Conservation (phyloP, 768 basidiomycete species). For the Chiua virens region DNA sequence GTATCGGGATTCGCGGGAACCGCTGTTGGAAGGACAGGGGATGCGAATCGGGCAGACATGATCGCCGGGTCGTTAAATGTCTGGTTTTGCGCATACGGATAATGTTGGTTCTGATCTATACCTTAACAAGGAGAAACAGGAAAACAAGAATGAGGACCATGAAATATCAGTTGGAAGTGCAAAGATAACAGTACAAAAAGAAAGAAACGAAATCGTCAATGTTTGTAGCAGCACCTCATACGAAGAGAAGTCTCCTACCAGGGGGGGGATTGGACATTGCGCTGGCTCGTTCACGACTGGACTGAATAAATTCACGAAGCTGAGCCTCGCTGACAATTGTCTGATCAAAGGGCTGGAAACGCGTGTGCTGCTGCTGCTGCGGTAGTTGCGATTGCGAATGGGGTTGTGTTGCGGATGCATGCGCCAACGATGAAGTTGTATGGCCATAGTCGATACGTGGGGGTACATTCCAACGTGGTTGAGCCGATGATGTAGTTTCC, state of each 20-base stretch:
- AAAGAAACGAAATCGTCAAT: slow-evolving; percentile 34
- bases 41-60: slow-evolving; percentile 69
- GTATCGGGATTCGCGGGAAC: slow-evolving; percentile 9
- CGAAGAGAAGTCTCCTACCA: slow-evolving; percentile 51
- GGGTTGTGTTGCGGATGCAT: slow-evolving; percentile 38
- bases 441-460: slow-evolving; percentile 43
- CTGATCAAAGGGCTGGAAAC: slow-evolving; percentile 59
- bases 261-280: slow-evolving; percentile 33
- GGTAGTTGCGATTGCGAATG: slow-evolving; percentile 37
- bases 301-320: slow-evolving; percentile 72
- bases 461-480: slow-evolving; percentile 46
- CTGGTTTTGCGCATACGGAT: slow-evolving; percentile 37
- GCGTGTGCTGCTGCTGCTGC: slow-evolving; percentile 34
- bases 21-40: slow-evolving; percentile 33
- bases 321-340: slow-evolving; percentile 67
- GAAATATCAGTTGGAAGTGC: slow-evolving; percentile 24
- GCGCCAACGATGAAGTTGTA: slow-evolving; percentile 48
- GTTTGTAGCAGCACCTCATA: slow-evolving; percentile 32
- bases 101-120: slow-evolving; percentile 38
- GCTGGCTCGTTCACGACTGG: slow-evolving; percentile 59
- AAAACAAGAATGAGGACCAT: not conserved
- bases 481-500: slow-evolving; percentile 36
- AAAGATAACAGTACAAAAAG: slow-evolving; percentile 27
- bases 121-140: slow-evolving; percentile 18
- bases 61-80: slow-evolving; percentile 77